Evolutionary conservation across 352 stramenopile genomes (phyloP).

Genomic region (Pythium grandisporangium): DNA sequence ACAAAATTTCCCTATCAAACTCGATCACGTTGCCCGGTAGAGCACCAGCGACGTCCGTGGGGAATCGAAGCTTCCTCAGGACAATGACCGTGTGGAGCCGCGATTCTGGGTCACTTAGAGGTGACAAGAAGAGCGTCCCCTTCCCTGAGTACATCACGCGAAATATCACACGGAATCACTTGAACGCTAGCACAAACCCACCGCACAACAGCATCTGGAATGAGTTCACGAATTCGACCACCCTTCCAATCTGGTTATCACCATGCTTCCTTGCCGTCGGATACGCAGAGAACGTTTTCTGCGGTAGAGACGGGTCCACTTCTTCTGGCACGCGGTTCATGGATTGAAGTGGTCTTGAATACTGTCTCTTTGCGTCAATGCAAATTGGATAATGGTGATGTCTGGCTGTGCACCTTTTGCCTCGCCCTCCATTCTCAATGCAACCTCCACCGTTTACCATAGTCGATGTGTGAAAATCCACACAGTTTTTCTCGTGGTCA

Average conservation of each 20-base stretch:
- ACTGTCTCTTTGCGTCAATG: too few relatives aligned
- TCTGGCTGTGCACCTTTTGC: too few relatives aligned
- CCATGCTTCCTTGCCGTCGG: conserved; percentile 24
- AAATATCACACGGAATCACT: conserved; percentile 38
- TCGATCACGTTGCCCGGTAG: conserved; percentile 41
- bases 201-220: too few relatives aligned
- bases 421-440: too few relatives aligned
- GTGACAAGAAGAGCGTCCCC: conserved; percentile 51
- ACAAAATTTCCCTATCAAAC: conserved; percentile 59
- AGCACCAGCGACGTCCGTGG: conserved; percentile 51
- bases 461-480: too few relatives aligned
- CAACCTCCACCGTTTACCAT: too few relatives aligned
- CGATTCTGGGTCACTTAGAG: conserved; percentile 22
- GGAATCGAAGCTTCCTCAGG: conserved; percentile 48
- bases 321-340: conserved; percentile 71
- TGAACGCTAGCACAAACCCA: conserved; percentile 27
- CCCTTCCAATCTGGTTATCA: too few relatives aligned
- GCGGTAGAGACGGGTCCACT: not conserved
- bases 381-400: too few relatives aligned
- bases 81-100: conserved; percentile 51
- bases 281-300: conserved; percentile 38
- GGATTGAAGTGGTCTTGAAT: too few relatives aligned
- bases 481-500: too few relatives aligned
- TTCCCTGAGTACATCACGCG: conserved; percentile 31
- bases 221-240: too few relatives aligned